Evolutionary conservation across 1,284 basidiomycete species (phyloP).

Genomic region (Ceratobasidium sp.): DNA sequence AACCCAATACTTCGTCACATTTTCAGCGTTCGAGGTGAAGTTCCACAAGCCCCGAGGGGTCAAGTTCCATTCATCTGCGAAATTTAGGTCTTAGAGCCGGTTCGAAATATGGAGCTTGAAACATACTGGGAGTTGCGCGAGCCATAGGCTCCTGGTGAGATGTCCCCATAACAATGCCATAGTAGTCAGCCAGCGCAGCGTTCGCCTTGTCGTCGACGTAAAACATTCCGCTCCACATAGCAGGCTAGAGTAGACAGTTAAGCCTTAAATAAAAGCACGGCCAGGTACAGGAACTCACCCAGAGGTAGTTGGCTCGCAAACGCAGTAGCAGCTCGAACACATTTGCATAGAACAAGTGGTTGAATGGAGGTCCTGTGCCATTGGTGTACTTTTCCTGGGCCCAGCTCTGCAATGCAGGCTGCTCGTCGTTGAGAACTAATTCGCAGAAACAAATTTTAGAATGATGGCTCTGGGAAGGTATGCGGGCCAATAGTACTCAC

Average conservation of each 20-base stretch:
- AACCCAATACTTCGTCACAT: slow-evolving; percentile 71
- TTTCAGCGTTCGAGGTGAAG: slow-evolving; percentile 66
- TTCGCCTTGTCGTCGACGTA: slow-evolving; percentile 75
- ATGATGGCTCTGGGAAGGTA: neutral
- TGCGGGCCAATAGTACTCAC: slow-evolving; percentile 24
- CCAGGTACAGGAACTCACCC: slow-evolving; percentile 55
- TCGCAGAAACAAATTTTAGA: neutral
- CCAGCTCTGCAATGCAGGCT: slow-evolving; percentile 69
- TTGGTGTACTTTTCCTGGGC: slow-evolving; percentile 75
- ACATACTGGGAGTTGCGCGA: slow-evolving; percentile 48
- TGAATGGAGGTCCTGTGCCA: slow-evolving; percentile 73
- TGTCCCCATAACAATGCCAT: slow-evolving; percentile 78
- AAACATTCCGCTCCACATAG: slow-evolving; percentile 67
- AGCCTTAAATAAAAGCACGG: neutral
- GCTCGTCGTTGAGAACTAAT: slow-evolving; percentile 71
- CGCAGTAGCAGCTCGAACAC: slow-evolving; percentile 72
- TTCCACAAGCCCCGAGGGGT: slow-evolving; percentile 73
- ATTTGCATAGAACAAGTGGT: slow-evolving; percentile 73
- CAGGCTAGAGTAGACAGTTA: slow-evolving; percentile 4
- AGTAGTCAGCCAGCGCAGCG: slow-evolving; percentile 73
- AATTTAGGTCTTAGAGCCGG: neutral
- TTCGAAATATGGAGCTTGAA: neutral
- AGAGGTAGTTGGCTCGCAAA: slow-evolving; percentile 77
- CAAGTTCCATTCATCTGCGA: slow-evolving; percentile 67
- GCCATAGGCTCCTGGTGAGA: slow-evolving; percentile 64